Percentiles rank a stretch among this genome's conserved stretches.
These are phyloP conservation scores for Trypanosoma caninum DNA, from an alignment of 208 protist genomes.

Conservation along the genomic window DNA sequence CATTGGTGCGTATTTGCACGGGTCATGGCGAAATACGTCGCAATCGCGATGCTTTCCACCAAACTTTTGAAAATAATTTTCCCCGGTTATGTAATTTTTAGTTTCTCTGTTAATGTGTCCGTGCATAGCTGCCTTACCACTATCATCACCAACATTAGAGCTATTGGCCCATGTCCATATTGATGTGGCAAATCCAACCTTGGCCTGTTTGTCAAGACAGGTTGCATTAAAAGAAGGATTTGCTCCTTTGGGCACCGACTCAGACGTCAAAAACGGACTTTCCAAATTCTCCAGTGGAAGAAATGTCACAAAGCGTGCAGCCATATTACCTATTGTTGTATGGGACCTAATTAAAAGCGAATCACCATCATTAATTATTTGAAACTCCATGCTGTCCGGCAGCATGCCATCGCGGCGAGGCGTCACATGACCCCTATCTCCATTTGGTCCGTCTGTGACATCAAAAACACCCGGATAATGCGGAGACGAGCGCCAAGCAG, in stretches of 20 bases:
- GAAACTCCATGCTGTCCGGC: constrained; percentile 59
- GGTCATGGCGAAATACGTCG: constrained; percentile 67
- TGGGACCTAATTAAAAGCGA: constrained; percentile 63
- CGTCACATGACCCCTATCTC: constrained; percentile 25
- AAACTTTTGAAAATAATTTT: constrained; percentile 91
- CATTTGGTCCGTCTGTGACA: constrained; percentile 20
- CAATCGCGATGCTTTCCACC: constrained; percentile 80
- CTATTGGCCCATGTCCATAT: constrained; percentile 54
- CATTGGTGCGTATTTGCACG: constrained; percentile 83
- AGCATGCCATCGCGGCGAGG: constrained; percentile 46
- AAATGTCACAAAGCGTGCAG: constrained; percentile 84
- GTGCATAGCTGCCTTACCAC: constrained; percentile 11
- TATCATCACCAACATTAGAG: not conserved
- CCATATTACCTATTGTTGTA: constrained; percentile 77
- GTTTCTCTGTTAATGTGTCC: constrained; percentile 57
- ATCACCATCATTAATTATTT: constrained; percentile 37
- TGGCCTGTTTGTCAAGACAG: constrained; percentile 67
- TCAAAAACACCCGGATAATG: constrained; percentile 38
- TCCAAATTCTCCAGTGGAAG: constrained; percentile 32
- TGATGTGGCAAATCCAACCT: constrained; percentile 37
- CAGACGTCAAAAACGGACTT: constrained; percentile 36
- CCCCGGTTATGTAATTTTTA: constrained; percentile 53
- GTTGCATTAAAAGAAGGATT: constrained; percentile 71
- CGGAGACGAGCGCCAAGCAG: constrained; percentile 45
- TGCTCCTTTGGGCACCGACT: constrained; percentile 29